Percentiles rank a stretch among this genome's conserved stretches.
Evolutionary conservation across 192 early-diverging fungal genomes (phyloP).

Genomic region (Gorgonomyces haynaldii): DNA sequence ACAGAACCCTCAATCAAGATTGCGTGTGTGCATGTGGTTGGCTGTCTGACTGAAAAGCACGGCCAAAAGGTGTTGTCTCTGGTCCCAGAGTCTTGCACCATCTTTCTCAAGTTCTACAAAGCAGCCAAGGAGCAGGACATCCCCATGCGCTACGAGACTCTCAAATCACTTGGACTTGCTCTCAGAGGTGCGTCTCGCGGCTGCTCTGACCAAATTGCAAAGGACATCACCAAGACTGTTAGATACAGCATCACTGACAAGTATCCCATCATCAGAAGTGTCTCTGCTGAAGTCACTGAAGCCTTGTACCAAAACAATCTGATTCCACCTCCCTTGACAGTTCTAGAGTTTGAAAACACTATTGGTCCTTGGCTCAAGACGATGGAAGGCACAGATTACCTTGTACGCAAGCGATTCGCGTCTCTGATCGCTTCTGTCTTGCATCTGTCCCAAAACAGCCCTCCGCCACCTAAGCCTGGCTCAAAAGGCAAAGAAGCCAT

Average conservation of each 20-base stretch:
- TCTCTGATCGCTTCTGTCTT: constrained; percentile 39
- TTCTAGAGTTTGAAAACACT: constrained; percentile 42
- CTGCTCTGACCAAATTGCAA: constrained; percentile 50
- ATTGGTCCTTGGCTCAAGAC: constrained; percentile 34
- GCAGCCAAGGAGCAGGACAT: constrained; percentile 48
- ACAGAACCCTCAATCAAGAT: constrained; percentile 51
- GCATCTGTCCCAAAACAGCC: constrained; percentile 35
- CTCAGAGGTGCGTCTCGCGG: constrained; percentile 67
- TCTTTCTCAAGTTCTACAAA: constrained; percentile 57
- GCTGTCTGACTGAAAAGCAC: constrained; percentile 63
- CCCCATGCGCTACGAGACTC: constrained; percentile 54
- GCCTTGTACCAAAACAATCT: constrained; percentile 34
- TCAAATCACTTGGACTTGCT: constrained; percentile 47
- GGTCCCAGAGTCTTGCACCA: constrained; percentile 48
- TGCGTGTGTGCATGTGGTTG: constrained; percentile 66
- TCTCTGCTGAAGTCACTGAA: constrained; percentile 53
- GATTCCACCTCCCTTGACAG: constrained; percentile 27
- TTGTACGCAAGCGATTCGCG: constrained; percentile 35
- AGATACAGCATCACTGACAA: constrained; percentile 60
- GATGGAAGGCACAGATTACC: constrained; percentile 36
- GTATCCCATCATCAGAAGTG: constrained; percentile 50
- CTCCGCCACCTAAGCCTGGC: constrained; percentile 17
- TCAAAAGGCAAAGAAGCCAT: constrained; percentile 19
- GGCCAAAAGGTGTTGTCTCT: constrained; percentile 65
- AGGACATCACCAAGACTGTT: constrained; percentile 60